Base-by-base conservation (phyloP, 2,329 filamentous ascomycete species). In the Ceratocystiopsis brevicomis region DNA sequence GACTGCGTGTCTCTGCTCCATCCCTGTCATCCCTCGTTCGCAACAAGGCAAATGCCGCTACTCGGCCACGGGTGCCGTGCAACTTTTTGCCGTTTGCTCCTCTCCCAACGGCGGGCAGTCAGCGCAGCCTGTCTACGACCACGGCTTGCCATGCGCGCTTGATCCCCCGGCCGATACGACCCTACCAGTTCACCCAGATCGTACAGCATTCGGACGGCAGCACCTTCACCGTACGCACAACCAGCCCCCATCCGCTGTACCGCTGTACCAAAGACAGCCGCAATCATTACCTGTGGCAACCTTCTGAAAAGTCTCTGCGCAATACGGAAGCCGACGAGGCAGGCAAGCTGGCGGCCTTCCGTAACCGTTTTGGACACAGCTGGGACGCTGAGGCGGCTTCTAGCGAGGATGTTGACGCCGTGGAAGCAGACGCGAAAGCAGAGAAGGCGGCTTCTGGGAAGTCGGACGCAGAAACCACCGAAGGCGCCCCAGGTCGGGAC, bases 121-220 rank as follows among this genome's bases (percentile, higher is more conserved):
- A 39, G 40, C 44, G 47, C 48, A 50, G 81, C 19, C 41, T 51
- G 2, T 49, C 50, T 6, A 46, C 47, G 11, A 50, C 50, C 2
- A 13, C 45, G 1, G 68, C 76, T 57, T 79, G 86, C 47, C 76
- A 85, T 58, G 90, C 90, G 42, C 86, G 82, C 19, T 81, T 94
- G 49, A 74, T 96, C 57, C 73, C 72, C 48, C 84, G 90, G 15
- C 86, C 86, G n/a, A 81, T 86, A 56, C 76, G 87, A 6, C 88
- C 90, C 37, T 96, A 95, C 69, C 84, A 80, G 52, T 96, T 95
- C 69, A 95, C 88, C n/a, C 90, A 98, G 64, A 73, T 98, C 47
- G 70, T 98, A 52, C 87, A 86, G 43, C 79, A 96, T 50, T 84
- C 81, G 37, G 90, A 98, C 66, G 90, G 90, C 53, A 82, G 76